phyloP scores from a whole-genome alignment of 108 stramenopile genomes.

The Nitzschia sp. region DNA sequence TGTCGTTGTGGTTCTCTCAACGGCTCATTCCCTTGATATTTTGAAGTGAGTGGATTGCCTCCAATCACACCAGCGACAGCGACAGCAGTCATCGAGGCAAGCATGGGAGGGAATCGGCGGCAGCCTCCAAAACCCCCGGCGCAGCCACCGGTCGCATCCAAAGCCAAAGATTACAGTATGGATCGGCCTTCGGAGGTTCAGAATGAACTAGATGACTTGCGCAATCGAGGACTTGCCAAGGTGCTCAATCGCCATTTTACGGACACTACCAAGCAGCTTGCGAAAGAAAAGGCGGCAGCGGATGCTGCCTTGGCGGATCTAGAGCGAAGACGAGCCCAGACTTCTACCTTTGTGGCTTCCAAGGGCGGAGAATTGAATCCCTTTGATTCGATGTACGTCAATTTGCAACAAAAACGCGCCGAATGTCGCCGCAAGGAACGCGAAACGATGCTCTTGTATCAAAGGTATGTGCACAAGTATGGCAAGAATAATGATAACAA shows the following conservation, averaged over 20 bases:
- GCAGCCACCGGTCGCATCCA: constrained; percentile 32
- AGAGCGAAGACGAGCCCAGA: constrained; percentile 39
- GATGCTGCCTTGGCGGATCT: constrained; percentile 56
- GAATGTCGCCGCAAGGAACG: constrained; percentile 52
- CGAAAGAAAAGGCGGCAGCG: constrained; percentile 53
- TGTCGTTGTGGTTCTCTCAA: too few relatives aligned
- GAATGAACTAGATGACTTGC: constrained; percentile 55
- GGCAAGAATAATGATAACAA: constrained; percentile 10
- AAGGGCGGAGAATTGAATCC: constrained; percentile 37
- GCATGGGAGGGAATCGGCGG: neutral
- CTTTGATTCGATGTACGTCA: constrained; percentile 38
- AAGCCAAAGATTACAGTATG: constrained; percentile 39
- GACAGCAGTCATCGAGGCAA: too few relatives aligned
- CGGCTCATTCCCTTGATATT: too few relatives aligned
- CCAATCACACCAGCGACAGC: too few relatives aligned
- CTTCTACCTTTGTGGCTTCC: constrained; percentile 31
- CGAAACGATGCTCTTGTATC: constrained; percentile 57
- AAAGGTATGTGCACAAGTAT: constrained; percentile 55
- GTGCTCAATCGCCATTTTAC: constrained; percentile 67
- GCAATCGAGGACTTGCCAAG: constrained; percentile 57
- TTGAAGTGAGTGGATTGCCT: too few relatives aligned
- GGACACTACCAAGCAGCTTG: constrained; percentile 40
- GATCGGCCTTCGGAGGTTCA: constrained; percentile 28
- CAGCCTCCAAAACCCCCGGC: neutral
- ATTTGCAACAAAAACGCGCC: constrained; percentile 38